Base-by-base conservation (phyloP, 768 basidiomycete genomes). In the Tulasnella sp. region DNA sequence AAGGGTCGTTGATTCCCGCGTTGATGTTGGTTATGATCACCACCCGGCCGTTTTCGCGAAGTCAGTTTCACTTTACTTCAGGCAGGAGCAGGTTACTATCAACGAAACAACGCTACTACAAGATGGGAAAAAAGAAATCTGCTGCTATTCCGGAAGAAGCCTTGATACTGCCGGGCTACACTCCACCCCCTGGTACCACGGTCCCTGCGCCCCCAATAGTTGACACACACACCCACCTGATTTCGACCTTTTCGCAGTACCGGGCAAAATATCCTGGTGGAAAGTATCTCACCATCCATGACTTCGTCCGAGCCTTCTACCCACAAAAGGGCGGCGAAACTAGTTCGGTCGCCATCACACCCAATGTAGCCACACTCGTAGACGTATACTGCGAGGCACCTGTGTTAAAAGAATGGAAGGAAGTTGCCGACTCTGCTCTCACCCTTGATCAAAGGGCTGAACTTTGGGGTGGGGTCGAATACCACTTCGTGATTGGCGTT, bases 371-470 rank as follows among this genome's bases (percentile, higher is more conserved):
- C 54, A 77, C 82, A 4, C 76, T 92, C 55, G 81, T 93, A 4
- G 90, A 93, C 64, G 90, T 93, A 2, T 93, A 87, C 85, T 93
- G 90, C 64, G 90, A 91, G 66, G 85, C 85, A 0, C 85, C 88
- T 0, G 80, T 88, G 13, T 73, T 73, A 61, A 72, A 63, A 32
- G 61, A 56, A 1, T 90, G 87, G 87, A 79, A 74, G 65, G 84
- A 84, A 62, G 74, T 87, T 45, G 88, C 88, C 0, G 84, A 88
- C 69, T 80, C 83, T 1, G 85, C 86, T 2, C 27, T 83, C 60
- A 75, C 73, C 0, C 68, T 70, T 29, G 74, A 79, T 56, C 77
- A 78, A 51, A 71, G 80, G 62, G 65, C 67, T 32, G 67, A 67
- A 1, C 73, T 75, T 44, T 90, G 88, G 88, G 78, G 76, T 21